phyloP scores from a whole-genome alignment of 2,329 filamentous ascomycete genomes.

The Neonectria coccinea region DNA sequence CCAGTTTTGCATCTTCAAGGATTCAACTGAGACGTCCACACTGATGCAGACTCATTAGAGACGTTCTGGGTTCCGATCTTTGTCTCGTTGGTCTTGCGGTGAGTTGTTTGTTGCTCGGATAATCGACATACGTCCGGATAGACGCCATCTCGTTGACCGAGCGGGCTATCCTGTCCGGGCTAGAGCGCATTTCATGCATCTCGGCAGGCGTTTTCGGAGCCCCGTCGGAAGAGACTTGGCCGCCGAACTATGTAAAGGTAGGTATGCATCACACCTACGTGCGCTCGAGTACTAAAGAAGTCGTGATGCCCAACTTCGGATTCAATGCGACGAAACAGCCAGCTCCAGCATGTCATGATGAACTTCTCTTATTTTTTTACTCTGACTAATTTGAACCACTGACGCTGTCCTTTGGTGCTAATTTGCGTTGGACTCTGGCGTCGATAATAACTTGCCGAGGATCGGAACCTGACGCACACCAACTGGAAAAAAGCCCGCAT shows the following conservation, averaged over 20 bases:
- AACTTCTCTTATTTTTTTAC: too few species aligned
- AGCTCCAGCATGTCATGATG: not conserved
- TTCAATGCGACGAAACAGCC: not conserved
- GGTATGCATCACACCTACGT: not conserved
- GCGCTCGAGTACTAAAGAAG: constrained; percentile 24
- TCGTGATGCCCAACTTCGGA: constrained; percentile 10
- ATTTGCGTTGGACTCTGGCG: not conserved
- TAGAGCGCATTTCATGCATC: constrained; percentile 37
- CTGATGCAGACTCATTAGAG: constrained; percentile 34
- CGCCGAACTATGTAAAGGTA: not conserved
- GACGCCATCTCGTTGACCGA: constrained; percentile 34
- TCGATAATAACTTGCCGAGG: constrained; percentile 8
- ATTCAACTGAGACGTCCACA: constrained; percentile 29
- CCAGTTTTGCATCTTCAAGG: constrained; percentile 31
- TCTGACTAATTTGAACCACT: too few species aligned
- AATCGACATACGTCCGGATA: constrained; percentile 29
- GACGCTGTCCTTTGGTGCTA: not conserved
- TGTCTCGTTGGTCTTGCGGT: constrained; percentile 17
- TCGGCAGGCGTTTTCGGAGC: constrained; percentile 20
- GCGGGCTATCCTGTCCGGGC: constrained; percentile 34
- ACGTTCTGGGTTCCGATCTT: constrained; percentile 13
- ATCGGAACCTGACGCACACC: constrained; percentile 11
- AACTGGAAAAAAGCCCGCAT: not conserved
- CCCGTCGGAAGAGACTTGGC: constrained; percentile 9
- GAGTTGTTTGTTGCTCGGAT: constrained; percentile 31